Base-by-base conservation (phyloP, 106 monocot genomes). In the Acorus gramineus region DNA sequence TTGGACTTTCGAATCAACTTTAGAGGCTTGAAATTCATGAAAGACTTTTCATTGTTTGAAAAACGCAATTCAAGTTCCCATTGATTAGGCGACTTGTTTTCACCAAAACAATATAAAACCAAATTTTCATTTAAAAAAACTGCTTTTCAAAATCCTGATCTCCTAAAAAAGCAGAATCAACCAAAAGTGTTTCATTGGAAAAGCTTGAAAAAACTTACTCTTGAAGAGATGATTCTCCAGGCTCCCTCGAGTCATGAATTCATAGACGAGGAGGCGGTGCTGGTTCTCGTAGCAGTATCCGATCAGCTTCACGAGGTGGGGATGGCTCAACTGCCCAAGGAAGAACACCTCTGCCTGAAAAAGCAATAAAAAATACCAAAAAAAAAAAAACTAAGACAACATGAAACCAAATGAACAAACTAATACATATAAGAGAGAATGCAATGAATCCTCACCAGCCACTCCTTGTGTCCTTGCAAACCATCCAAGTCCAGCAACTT, bases 141-240 rank as follows among this genome's bases (percentile, higher is more conserved):
- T 0, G 28, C 28, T 28, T 28, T 28, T 28, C 28, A 28, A 28
- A 28, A 28, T 28, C 28, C 28, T 28, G 28, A 28, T 28, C 28
- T 0, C 28, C 28, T 28, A 28, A 46, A 9, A 3, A 46, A 61
- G 10, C 8, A 61, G 6, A n/a, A 44, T 46, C n/a, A 5, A 61
- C 45, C 9, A 8, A 47, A 8, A 61, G 9, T 61, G 8, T 46
- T 1, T 46, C 11, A 10, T 46, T 46, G 3, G 3, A 46, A 10
- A 44, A 4, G 42, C 44, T n/a, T 11, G 11, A 43, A 3, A 10
- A 3, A 7, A 61, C 59, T 53, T 84, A 92, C 92, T 79, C 54
- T 80, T 86, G 59, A 92, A 92, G 44, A 92, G 79, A 74, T 84
- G 92, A 53, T 81, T 92, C 71, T 92, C 92, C 74, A 92, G 75